Conservation (phyloP, 495 filamentous ascomycete species). For the Penicillium psychrofluorescens region DNA sequence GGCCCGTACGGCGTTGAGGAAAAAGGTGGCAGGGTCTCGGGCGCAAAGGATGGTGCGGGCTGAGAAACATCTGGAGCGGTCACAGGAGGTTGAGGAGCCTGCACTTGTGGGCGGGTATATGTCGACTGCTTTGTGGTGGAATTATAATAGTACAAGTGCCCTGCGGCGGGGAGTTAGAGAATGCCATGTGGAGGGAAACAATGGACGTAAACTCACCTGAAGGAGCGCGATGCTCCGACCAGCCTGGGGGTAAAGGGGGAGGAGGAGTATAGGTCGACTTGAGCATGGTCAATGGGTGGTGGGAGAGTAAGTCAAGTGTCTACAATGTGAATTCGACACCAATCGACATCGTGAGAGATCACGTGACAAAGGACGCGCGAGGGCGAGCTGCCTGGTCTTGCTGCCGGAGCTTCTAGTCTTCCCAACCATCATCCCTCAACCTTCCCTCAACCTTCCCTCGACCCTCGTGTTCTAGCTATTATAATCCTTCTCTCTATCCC, state of each 20-base stretch:
- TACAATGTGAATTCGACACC: too few relatives aligned
- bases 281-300: slow-evolving; percentile 19
- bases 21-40: slow-evolving; percentile 31
- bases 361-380: slow-evolving; percentile 38
- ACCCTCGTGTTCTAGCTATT: slow-evolving; percentile 1
- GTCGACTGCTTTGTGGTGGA: slow-evolving; percentile 80
- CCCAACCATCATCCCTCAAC: slow-evolving; percentile 8
- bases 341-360: slow-evolving; percentile 35
- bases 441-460: background rate
- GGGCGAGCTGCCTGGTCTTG: slow-evolving; percentile 38
- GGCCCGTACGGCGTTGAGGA: slow-evolving; percentile 37
- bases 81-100: slow-evolving; percentile 22
- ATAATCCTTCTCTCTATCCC: slow-evolving; percentile 5
- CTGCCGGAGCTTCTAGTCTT: slow-evolving; percentile 14
- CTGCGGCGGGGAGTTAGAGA: slow-evolving; percentile 26
- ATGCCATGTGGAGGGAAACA: background rate
- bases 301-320: too few relatives aligned
- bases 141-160: slow-evolving; percentile 87
- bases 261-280: slow-evolving; percentile 37
- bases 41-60: slow-evolving; percentile 20
- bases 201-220: slow-evolving; percentile 45
- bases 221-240: slow-evolving; percentile 90
- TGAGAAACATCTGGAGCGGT: slow-evolving; percentile 11
- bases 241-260: slow-evolving; percentile 66
- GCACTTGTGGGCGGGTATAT: slow-evolving; percentile 59